phyloP scores from a whole-genome alignment of 441 rosid species.

The Adansonia gregorii region DNA sequence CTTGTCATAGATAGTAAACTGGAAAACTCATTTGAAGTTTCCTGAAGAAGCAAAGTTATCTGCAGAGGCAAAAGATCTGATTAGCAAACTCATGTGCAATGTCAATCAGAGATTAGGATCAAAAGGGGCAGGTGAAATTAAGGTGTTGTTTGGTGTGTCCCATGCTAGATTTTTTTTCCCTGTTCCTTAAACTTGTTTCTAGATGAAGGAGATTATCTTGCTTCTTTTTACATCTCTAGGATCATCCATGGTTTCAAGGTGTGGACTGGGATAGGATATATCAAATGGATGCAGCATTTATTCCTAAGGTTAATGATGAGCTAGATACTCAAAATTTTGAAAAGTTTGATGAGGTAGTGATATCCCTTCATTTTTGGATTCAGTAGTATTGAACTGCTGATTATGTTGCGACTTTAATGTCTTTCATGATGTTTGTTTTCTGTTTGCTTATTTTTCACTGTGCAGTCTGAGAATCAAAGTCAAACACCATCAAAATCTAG shows the following conservation, averaged over 20 bases:
- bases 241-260: conserved; percentile 63
- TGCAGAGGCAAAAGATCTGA: conserved; percentile 61
- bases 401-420: conserved; percentile 11
- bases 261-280: conserved; percentile 62
- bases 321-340: conserved; percentile 78
- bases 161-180: background rate
- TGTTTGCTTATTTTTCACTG: conserved; percentile 19
- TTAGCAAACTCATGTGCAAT: conserved; percentile 61
- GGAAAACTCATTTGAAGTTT: conserved; percentile 76
- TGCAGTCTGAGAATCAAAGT: conserved; percentile 46
- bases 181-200: conserved; percentile 21
- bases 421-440: conserved; percentile 21
- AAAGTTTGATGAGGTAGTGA: conserved; percentile 64
- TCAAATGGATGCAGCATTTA: conserved; percentile 71
- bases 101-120: conserved; percentile 71
- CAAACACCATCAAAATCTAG: conserved; percentile 18
- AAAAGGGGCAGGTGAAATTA: conserved; percentile 68
- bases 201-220: conserved; percentile 29
- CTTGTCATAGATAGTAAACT: conserved; percentile 61
- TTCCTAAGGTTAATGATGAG: conserved; percentile 70
- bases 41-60: conserved; percentile 75
- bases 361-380: conserved; percentile 16
- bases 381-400: background rate
- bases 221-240: conserved; percentile 42
- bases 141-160: conserved; percentile 60